phyloP scores from a whole-genome alignment of 805 yeast genomes.

The Monosporozyma unispora region DNA sequence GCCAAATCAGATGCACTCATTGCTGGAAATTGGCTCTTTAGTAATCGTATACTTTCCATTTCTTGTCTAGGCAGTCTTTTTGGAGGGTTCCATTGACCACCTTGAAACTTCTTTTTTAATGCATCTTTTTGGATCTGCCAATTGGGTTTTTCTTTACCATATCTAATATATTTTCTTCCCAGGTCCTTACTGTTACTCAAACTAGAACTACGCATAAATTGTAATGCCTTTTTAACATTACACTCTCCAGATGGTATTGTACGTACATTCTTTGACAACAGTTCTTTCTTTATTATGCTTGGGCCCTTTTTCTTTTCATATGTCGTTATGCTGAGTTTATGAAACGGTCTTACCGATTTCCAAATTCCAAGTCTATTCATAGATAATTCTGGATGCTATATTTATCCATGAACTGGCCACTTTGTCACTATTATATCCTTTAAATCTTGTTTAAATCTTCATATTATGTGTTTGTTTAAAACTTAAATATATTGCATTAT shows the following conservation, averaged over 20 bases:
- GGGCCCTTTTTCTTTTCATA: background rate
- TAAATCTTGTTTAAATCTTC: no score
- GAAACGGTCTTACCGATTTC: constrained; percentile 1
- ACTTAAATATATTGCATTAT: background rate
- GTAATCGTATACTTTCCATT: constrained; percentile 51
- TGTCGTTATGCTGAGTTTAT: background rate
- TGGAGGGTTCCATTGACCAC: constrained; percentile 55
- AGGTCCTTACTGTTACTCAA: background rate
- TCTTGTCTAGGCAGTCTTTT: constrained; percentile 59
- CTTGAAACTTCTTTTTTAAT: constrained; percentile 49
- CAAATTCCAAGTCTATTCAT: background rate
- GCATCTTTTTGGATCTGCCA: constrained; percentile 70
- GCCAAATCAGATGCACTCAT: constrained; percentile 52
- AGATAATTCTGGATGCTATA: background rate
- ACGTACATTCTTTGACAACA: background rate
- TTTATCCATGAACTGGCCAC: background rate
- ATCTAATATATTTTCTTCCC: background rate
- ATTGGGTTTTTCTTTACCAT: constrained; percentile 31
- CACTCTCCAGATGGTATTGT: no score
- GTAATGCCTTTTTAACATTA: background rate
- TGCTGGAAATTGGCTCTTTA: constrained; percentile 53
- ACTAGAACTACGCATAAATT: background rate
- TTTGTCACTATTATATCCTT: no score
- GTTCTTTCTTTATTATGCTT: background rate
- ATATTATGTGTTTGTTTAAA: background rate